phyloP scores from a whole-genome alignment of 2,329 filamentous ascomycete species.

The Fusarium graminum region DNA sequence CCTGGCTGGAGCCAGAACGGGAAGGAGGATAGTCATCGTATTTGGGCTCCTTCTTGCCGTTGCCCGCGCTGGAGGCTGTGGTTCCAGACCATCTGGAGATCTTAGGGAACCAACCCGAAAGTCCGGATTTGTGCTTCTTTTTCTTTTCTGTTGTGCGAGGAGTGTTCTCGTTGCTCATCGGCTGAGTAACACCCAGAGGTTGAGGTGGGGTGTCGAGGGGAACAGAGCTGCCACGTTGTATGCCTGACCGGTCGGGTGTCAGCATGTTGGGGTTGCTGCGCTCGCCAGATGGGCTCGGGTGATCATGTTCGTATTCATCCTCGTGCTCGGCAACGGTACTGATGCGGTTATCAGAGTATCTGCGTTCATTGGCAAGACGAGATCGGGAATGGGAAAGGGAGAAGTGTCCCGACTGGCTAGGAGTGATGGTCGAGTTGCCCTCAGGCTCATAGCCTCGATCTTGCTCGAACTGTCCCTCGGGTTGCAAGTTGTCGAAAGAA shows the following conservation, averaged over 20 bases:
- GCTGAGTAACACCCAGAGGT: constrained; percentile 53
- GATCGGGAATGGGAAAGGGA: constrained; percentile 69
- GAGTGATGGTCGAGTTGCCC: constrained; percentile 77
- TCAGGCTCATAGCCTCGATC: constrained; percentile 86
- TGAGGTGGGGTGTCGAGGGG: constrained; percentile 72
- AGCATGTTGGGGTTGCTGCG: constrained; percentile 65
- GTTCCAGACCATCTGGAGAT: constrained; percentile 98
- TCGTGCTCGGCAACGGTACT: constrained; percentile 90
- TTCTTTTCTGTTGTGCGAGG: constrained; percentile 78
- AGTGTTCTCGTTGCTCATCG: constrained; percentile 81
- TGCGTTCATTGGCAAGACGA: constrained; percentile 64
- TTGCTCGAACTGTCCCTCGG: constrained; percentile 73
- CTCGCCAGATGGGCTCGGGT: constrained; percentile 57
- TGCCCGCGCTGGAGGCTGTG: constrained; percentile 87
- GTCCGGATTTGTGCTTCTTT: constrained; percentile 91
- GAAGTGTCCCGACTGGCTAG: constrained; percentile 81
- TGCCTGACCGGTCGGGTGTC: constrained; percentile 69
- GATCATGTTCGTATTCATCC: constrained; percentile 75
- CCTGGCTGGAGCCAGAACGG: constrained; percentile 81
- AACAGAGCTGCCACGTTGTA: constrained; percentile 64
- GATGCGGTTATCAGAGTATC: constrained; percentile 81
- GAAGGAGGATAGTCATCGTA: constrained; percentile 74
- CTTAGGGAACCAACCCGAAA: constrained; percentile 85
- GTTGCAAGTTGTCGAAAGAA: constrained; percentile 77
- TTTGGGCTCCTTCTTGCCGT: constrained; percentile 70